Percentiles rank a stretch among this genome's conserved stretches.
phyloP scores from a whole-genome alignment of 306 rosid genomes.

The Canavalia gladiata region DNA sequence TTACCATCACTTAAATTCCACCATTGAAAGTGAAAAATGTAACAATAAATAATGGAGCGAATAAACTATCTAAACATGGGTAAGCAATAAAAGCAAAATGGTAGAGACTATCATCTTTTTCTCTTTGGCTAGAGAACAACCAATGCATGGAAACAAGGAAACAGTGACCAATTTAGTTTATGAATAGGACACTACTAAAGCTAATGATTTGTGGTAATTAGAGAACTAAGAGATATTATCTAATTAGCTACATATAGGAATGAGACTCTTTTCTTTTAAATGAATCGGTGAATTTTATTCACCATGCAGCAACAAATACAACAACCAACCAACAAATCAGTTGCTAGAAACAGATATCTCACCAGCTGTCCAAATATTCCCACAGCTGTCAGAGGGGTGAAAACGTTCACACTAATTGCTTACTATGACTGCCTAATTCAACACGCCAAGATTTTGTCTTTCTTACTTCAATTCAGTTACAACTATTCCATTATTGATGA shows the following conservation, averaged over 20 bases:
- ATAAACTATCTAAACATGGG: background rate
- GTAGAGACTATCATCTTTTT: background rate
- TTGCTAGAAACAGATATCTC: conserved; percentile 34
- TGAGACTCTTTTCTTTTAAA: conserved; percentile 7
- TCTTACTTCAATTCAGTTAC: conserved; percentile 38
- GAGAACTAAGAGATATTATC: background rate
- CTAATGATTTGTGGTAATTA: background rate
- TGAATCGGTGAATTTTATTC: background rate
- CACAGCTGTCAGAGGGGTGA: conserved; percentile 32
- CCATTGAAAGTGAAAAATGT: background rate
- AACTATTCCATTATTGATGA: conserved; percentile 27
- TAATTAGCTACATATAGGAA: background rate
- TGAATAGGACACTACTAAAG: background rate
- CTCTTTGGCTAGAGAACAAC: conserved; percentile 20
- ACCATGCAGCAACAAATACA: conserved; percentile 31
- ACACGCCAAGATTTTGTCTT: conserved; percentile 26
- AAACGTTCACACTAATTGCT: conserved; percentile 19
- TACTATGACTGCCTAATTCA: conserved; percentile 26
- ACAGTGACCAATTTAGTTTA: conserved; percentile 1
- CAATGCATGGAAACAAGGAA: conserved; percentile 25
- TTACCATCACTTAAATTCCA: background rate
- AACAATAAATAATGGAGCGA: background rate
- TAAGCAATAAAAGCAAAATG: no score
- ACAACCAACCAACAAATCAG: conserved; percentile 21
- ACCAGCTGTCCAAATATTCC: conserved; percentile 27